Evolutionary conservation across 2,329 filamentous ascomycete genomes (phyloP).

Genomic region (Penicillium sclerotigenum): DNA sequence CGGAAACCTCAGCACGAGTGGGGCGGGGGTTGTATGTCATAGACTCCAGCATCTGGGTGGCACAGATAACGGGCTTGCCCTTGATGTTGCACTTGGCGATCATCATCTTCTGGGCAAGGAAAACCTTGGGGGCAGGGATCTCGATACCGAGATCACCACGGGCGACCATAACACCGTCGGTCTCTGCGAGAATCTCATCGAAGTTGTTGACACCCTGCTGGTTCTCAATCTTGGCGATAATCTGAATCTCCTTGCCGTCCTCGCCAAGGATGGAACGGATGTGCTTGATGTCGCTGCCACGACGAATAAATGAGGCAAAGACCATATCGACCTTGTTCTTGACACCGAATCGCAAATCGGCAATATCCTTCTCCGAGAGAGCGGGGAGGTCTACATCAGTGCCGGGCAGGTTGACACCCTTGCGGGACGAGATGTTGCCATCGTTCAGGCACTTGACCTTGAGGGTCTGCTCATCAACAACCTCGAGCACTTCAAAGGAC

Average conservation of each 20-base stretch:
- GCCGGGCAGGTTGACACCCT: conserved; percentile 98
- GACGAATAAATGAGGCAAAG: conserved; percentile 97
- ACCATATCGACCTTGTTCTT: conserved; percentile 99
- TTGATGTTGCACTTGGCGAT: conserved; percentile 99
- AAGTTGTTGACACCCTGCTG: conserved; percentile 99
- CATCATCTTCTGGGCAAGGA: conserved; percentile 99
- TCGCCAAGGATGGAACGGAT: conserved; percentile 90
- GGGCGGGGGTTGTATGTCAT: conserved; percentile 99
- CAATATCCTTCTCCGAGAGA: conserved; percentile 96
- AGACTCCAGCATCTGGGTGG: conserved; percentile 99
- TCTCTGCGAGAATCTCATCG: conserved; percentile 90
- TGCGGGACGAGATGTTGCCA: conserved; percentile 96
- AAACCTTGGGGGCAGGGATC: conserved; percentile 97
- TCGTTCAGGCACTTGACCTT: conserved; percentile 90
- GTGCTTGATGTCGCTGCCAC: conserved; percentile 84
- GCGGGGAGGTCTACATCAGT: conserved; percentile 97
- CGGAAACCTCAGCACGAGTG: conserved; percentile 95
- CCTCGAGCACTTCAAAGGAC: conserved; percentile 86
- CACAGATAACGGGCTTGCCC: conserved; percentile 97
- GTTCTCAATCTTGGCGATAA: conserved; percentile 99
- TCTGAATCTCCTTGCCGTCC: conserved; percentile 94
- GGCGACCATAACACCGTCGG: conserved; percentile 99
- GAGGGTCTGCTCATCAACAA: conserved; percentile 85
- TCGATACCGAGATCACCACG: conserved; percentile 98
- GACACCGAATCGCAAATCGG: conserved; percentile 89